Evolutionary conservation across 306 rosid genomes (phyloP).

Genomic region (Vigna reflexopilosa): DNA sequence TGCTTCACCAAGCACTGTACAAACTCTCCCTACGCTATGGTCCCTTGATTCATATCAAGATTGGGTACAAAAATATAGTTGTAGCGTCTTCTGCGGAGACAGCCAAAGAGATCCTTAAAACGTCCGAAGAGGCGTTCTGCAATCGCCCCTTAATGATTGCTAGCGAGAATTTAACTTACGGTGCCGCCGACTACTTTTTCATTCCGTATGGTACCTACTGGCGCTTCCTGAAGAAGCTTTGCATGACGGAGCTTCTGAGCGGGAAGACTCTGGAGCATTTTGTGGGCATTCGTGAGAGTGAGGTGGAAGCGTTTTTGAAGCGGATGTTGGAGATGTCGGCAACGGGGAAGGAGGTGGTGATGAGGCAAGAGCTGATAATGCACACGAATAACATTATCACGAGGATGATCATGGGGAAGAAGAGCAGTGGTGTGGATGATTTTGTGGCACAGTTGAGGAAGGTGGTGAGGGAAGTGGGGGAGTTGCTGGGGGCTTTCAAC

Average conservation of each 20-base stretch:
- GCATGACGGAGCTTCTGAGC: conserved; percentile 9
- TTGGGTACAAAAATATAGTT: background rate
- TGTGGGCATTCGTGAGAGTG: background rate
- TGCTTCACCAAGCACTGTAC: background rate
- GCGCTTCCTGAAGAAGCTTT: conserved; percentile 11
- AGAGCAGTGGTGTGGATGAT: background rate
- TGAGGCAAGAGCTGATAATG: background rate
- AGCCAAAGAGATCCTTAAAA: background rate
- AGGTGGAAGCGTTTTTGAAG: background rate
- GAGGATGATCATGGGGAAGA: conserved; percentile 18
- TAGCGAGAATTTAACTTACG: background rate
- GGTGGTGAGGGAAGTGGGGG: background rate
- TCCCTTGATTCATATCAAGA: background rate
- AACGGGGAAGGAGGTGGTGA: background rate
- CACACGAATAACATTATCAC: conserved; percentile 1
- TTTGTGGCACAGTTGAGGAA: background rate
- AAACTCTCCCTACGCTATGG: background rate
- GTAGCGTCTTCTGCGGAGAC: background rate
- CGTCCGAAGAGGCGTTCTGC: background rate
- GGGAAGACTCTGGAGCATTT: background rate
- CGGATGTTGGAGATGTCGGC: background rate
- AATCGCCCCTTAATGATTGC: conserved; percentile 4
- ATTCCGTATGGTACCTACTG: background rate
- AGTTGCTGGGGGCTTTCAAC: conserved; percentile 9
- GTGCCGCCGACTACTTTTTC: background rate